phyloP scores from a whole-genome alignment of 768 basidiomycete genomes.

The Russula sp. region DNA sequence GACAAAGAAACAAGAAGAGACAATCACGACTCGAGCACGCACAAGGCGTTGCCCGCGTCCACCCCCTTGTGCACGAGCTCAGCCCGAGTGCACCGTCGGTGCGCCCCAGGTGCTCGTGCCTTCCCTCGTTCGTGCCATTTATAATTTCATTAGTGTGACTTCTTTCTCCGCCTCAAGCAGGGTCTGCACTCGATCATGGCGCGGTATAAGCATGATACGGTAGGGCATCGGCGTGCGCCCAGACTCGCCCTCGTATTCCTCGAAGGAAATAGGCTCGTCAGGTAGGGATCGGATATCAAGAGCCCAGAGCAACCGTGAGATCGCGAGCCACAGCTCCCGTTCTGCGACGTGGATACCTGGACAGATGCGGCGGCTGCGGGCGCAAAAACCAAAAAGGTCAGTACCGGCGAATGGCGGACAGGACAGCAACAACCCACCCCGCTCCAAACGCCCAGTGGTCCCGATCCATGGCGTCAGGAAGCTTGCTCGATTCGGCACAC shows the following conservation, averaged over 20 bases:
- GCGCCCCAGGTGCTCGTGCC: no score
- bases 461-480: slow-evolving; percentile 38
- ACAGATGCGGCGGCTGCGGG: slow-evolving; percentile 34
- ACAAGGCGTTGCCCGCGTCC: no score
- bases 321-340: slow-evolving; percentile 40
- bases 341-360: slow-evolving; percentile 43
- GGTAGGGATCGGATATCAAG: slow-evolving; percentile 39
- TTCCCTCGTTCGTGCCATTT: background rate
- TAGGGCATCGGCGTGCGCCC: slow-evolving; percentile 43
- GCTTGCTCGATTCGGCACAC: slow-evolving; percentile 40
- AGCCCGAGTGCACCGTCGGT: no score
- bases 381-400: background rate
- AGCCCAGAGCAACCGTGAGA: slow-evolving; percentile 44
- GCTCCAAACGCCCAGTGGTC: slow-evolving; percentile 49
- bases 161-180: slow-evolving; percentile 20
- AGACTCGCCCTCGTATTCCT: slow-evolving; percentile 43
- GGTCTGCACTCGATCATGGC: slow-evolving; percentile 23
- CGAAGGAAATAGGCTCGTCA: slow-evolving; percentile 39
- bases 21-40: no score
- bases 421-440: slow-evolving; percentile 33
- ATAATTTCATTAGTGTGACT: slow-evolving; percentile 15
- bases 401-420: background rate
- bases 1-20: no score
- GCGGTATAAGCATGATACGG: slow-evolving; percentile 28
- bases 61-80: no score